Conservation (phyloP, 1,139 yeast species). For the Neolecta irregularis region DNA sequence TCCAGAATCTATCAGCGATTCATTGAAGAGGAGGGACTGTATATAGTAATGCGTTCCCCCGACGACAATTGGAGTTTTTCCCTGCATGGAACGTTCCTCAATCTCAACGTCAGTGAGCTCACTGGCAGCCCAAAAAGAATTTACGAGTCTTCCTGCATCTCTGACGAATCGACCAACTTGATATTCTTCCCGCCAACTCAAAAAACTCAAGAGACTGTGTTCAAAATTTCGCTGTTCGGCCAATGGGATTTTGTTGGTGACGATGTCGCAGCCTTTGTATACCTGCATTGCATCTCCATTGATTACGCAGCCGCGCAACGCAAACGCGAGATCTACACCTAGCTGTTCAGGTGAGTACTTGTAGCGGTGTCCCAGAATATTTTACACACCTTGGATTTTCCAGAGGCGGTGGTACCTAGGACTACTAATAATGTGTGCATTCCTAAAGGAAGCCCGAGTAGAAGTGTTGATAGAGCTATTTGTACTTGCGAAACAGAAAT, state of each 20-base stretch:
- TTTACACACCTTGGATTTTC: too few species aligned
- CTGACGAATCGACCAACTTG: constrained; percentile 63
- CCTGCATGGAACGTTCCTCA: constrained; percentile 49
- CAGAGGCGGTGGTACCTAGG: too few species aligned
- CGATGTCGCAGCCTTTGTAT: constrained; percentile 52
- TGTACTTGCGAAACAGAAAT: too few species aligned
- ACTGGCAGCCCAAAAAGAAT: constrained; percentile 13
- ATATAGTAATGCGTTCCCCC: constrained; percentile 95
- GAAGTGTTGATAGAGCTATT: too few species aligned
- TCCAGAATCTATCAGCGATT: constrained; percentile 33
- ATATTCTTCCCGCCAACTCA: constrained; percentile 62
- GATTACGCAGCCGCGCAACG: constrained; percentile 72
- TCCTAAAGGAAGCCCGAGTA: too few species aligned
- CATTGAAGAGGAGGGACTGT: constrained; percentile 57
- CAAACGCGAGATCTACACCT: constrained; percentile 62
- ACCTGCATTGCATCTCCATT: constrained; percentile 98
- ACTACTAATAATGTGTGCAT: too few species aligned
- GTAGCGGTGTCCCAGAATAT: too few species aligned
- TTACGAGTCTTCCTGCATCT: constrained; percentile 38
- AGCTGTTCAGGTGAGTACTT: too few species aligned
- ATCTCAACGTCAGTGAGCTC: too few species aligned
- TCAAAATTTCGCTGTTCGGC: constrained; percentile 55
- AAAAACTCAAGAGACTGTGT: constrained; percentile 77
- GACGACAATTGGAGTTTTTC: constrained; percentile 70
- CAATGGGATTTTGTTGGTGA: constrained; percentile 84